phyloP scores from a whole-genome alignment of 2,329 filamentous ascomycete genomes.

The Volutella citrinella region DNA sequence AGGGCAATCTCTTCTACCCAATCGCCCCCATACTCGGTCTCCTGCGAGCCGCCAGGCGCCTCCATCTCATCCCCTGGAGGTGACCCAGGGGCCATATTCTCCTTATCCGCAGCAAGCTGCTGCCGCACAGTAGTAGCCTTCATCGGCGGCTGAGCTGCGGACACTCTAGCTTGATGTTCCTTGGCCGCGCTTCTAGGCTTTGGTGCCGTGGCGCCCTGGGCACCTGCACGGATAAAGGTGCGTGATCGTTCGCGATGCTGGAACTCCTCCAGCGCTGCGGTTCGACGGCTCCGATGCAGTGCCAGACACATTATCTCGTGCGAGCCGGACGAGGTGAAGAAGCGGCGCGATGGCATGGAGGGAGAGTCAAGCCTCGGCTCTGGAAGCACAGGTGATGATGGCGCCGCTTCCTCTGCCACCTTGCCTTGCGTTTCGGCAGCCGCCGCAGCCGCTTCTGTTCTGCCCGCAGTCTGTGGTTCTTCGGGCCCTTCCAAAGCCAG shows the following conservation, averaged over 20 bases:
- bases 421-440: slow-evolving; percentile 14
- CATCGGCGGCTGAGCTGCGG: not conserved
- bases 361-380: slow-evolving; percentile 7
- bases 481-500: slow-evolving; percentile 4
- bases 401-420: slow-evolving; percentile 14
- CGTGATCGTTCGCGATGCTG: slow-evolving; percentile 13
- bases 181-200: not conserved
- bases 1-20: slow-evolving; percentile 37
- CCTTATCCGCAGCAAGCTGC: slow-evolving; percentile 17
- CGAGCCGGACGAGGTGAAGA: slow-evolving; percentile 37
- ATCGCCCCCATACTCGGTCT: slow-evolving; percentile 37
- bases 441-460: slow-evolving; percentile 7
- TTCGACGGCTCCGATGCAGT: slow-evolving; percentile 33
- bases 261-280: slow-evolving; percentile 28
- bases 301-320: slow-evolving; percentile 33
- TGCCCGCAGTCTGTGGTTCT: too few relatives aligned
- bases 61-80: slow-evolving; percentile 1
- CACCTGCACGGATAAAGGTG: not conserved
- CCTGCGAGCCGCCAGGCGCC: slow-evolving; percentile 29
- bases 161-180: slow-evolving; percentile 5
- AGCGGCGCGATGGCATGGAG: slow-evolving; percentile 22
- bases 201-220: not conserved
- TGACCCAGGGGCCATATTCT: slow-evolving; percentile 17
- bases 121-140: not conserved
- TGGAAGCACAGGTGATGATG: slow-evolving; percentile 13